Evolutionary conservation across 768 basidiomycete species (phyloP).

Genomic region (Kwoniella newhampshirensis): DNA sequence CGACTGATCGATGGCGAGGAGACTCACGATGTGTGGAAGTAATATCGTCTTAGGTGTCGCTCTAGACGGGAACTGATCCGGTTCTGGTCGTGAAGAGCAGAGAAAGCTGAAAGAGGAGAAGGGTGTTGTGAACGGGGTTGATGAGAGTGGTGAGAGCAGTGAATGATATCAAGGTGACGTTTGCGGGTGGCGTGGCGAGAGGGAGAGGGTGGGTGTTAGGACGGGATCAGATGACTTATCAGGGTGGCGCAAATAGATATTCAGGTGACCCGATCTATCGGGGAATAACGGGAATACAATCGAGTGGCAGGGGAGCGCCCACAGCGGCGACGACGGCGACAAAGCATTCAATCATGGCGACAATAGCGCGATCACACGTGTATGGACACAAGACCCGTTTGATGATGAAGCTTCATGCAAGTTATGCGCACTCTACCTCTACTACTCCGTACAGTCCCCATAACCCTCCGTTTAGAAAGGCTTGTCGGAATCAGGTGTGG

Average conservation of each 20-base stretch:
- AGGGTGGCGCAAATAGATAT: too few species aligned
- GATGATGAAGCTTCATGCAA: too few species aligned
- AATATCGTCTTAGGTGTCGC: background rate
- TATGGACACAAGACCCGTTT: too few species aligned
- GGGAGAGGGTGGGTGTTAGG: background rate
- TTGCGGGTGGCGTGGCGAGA: conserved; percentile 3
- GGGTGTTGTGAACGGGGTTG: background rate
- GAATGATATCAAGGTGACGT: background rate
- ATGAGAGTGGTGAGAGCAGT: background rate
- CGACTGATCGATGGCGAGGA: background rate
- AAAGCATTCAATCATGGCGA: too few species aligned
- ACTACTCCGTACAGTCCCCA: too few species aligned
- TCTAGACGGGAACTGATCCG: too few species aligned
- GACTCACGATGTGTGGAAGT: background rate
- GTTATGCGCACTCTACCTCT: too few species aligned
- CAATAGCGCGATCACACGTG: too few species aligned
- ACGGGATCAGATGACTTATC: too few species aligned
- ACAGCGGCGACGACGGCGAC: too few species aligned
- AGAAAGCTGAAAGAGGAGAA: background rate
- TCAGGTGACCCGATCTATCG: too few species aligned
- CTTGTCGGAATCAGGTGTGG: conserved; percentile 49
- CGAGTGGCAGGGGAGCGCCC: background rate
- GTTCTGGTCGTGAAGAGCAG: background rate
- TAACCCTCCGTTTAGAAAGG: conserved; percentile 37
- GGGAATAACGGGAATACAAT: conserved; percentile 1